phyloP scores from a whole-genome alignment of 176 grass and related monocot genomes.

The Zoysia pacifica region DNA sequence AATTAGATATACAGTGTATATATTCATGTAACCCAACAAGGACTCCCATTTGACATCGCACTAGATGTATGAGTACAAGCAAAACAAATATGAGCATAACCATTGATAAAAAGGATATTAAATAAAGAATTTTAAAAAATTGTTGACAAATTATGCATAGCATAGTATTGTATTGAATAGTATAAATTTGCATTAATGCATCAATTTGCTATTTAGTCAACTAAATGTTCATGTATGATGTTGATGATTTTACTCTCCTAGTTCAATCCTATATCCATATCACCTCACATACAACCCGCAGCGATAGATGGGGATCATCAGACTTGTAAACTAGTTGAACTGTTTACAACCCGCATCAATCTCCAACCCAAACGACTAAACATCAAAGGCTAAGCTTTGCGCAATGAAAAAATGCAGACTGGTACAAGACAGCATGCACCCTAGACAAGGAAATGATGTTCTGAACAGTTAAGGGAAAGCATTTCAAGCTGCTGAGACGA shows the following conservation, averaged over 20 bases:
- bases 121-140: background rate
- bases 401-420: conserved; percentile 14
- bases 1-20: background rate
- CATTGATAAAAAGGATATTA: background rate
- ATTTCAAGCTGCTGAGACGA: background rate
- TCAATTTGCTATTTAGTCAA: background rate
- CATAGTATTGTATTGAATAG: background rate
- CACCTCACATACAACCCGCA: background rate
- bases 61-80: conserved; percentile 1
- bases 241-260: conserved; percentile 19
- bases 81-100: conserved; percentile 24
- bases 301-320: background rate
- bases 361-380: conserved; percentile 23
- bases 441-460: conserved; percentile 15
- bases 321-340: conserved; percentile 2
- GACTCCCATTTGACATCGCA: conserved; percentile 5
- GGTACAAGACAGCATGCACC: background rate
- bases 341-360: background rate
- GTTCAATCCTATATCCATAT: conserved; percentile 4
- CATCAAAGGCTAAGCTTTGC: background rate
- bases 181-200: background rate
- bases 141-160: background rate
- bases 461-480: background rate
- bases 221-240: background rate
- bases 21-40: background rate